Percentiles rank a stretch among this genome's conserved stretches.
Conservation (phyloP, 148 eudicot species). For the Hydrangea macrophylla region DNA sequence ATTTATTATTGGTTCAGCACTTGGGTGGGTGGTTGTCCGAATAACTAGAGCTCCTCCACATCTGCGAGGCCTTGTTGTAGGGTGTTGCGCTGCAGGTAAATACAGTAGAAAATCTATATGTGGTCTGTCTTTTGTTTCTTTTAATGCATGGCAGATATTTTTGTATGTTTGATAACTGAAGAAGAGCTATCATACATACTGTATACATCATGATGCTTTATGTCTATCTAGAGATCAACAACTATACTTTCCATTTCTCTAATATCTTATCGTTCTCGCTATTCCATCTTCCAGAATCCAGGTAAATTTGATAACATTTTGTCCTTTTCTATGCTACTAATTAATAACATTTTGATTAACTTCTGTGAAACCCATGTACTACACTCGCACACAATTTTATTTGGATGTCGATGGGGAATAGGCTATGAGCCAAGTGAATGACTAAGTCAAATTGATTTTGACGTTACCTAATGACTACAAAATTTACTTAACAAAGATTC, state of each 20-base stretch:
- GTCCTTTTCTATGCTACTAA: background rate
- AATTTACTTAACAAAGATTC: background rate
- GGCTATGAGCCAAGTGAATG: background rate
- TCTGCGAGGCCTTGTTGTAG: conserved; percentile 50
- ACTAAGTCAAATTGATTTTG: background rate
- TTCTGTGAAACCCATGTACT: background rate
- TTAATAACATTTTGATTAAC: no score
- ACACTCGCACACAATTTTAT: background rate
- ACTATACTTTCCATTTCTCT: background rate
- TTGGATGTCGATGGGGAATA: no score
- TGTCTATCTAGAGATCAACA: background rate
- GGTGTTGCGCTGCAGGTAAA: conserved; percentile 66
- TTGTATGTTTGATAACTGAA: no score
- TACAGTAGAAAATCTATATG: background rate
- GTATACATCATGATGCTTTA: background rate
- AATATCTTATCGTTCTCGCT: background rate
- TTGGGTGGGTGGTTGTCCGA: conserved; percentile 56
- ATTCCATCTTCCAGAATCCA: no score
- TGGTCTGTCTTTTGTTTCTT: no score
- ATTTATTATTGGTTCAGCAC: conserved; percentile 52
- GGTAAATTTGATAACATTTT: no score
- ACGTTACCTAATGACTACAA: background rate
- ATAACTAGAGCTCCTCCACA: conserved; percentile 52
- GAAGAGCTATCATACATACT: no score
- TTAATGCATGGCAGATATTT: no score